phyloP scores from a whole-genome alignment of 768 basidiomycete species.

The Rhodotorula graminis region DNA sequence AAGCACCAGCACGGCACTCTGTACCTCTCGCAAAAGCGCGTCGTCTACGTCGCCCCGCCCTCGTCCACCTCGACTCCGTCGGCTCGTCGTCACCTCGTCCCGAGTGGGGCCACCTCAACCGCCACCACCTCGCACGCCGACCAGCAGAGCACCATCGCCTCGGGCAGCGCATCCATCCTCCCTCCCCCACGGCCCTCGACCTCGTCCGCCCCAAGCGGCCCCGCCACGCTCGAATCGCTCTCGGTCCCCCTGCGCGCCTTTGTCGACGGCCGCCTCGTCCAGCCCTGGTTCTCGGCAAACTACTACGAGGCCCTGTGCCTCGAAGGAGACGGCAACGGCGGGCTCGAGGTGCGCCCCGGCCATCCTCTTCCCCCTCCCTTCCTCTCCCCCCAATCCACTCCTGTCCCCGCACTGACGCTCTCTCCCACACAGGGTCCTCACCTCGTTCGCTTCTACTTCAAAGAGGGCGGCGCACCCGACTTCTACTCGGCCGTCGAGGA shows the following conservation, averaged over 20 bases:
- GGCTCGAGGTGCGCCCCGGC: conserved; percentile 4
- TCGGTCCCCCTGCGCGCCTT: conserved; percentile 18
- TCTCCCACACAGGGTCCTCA: conserved; percentile 4
- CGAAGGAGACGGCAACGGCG: background rate
- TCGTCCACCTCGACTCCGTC: too few relatives aligned
- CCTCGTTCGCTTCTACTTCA: conserved; percentile 28
- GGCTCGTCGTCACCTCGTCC: background rate
- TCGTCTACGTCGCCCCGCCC: conserved; percentile 24
- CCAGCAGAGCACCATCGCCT: background rate
- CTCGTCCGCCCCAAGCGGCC: background rate
- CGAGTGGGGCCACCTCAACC: background rate
- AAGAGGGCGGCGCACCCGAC: conserved; percentile 33
- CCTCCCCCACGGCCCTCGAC: background rate
- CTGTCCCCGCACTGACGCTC: too few relatives aligned
- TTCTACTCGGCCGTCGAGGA: conserved; percentile 32
- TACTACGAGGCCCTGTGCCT: conserved; percentile 22
- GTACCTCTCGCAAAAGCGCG: conserved; percentile 19
- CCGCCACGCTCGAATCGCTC: background rate
- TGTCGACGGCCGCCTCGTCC: conserved; percentile 27
- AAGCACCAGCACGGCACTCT: background rate
- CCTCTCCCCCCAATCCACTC: too few relatives aligned
- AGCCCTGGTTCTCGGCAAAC: conserved; percentile 33
- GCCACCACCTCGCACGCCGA: too few relatives aligned
- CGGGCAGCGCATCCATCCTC: conserved; percentile 2
- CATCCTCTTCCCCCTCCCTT: background rate